Conservation (phyloP, 1,139 yeast species). For the Geotrichum bryndzae region DNA sequence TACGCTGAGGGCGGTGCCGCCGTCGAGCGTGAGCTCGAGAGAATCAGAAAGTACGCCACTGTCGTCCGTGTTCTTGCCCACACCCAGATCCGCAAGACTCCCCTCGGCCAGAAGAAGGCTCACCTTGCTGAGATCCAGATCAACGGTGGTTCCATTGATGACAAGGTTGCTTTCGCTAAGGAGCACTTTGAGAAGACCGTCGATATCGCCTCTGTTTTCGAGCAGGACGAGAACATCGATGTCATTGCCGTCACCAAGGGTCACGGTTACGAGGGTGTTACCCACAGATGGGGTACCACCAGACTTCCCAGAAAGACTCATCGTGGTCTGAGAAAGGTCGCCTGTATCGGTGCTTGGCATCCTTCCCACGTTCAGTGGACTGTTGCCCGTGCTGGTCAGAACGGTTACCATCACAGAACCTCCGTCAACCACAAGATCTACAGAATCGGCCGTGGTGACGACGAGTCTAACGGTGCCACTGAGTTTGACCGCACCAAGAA, state of each 20-base stretch:
- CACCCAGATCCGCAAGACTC: slow-evolving; percentile 99
- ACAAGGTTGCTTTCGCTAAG: slow-evolving; percentile 97
- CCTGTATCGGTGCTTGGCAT: slow-evolving; percentile 99
- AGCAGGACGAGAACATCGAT: slow-evolving; percentile 97
- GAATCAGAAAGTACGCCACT: slow-evolving; percentile 97
- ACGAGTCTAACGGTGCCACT: slow-evolving; percentile 91
- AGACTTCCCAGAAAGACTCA: slow-evolving; percentile 99
- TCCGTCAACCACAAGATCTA: slow-evolving; percentile 99
- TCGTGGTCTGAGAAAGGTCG: slow-evolving; percentile 99
- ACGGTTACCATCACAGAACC: slow-evolving; percentile 99
- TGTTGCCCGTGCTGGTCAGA: slow-evolving; percentile 99
- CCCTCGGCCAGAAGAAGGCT: slow-evolving; percentile 98
- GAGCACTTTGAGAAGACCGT: slow-evolving; percentile 99
- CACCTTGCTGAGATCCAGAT: slow-evolving; percentile 99
- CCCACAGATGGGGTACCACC: slow-evolving; percentile 99
- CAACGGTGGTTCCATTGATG: slow-evolving; percentile 98
- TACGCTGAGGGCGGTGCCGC: slow-evolving; percentile 88
- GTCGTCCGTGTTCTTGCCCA: slow-evolving; percentile 99
- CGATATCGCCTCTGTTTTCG: slow-evolving; percentile 90
- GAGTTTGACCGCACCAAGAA: slow-evolving; percentile 99
- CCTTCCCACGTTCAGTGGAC: slow-evolving; percentile 99
- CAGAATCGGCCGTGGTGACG: slow-evolving; percentile 97
- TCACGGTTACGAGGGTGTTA: slow-evolving; percentile 99
- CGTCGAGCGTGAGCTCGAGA: slow-evolving; percentile 93
- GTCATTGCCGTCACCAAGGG: slow-evolving; percentile 99